Evolutionary conservation across 2,329 filamentous ascomycete species (phyloP), one percentile per base, ranked within the genome.

Genomic region (Sodiomyces alkalinus): DNA sequence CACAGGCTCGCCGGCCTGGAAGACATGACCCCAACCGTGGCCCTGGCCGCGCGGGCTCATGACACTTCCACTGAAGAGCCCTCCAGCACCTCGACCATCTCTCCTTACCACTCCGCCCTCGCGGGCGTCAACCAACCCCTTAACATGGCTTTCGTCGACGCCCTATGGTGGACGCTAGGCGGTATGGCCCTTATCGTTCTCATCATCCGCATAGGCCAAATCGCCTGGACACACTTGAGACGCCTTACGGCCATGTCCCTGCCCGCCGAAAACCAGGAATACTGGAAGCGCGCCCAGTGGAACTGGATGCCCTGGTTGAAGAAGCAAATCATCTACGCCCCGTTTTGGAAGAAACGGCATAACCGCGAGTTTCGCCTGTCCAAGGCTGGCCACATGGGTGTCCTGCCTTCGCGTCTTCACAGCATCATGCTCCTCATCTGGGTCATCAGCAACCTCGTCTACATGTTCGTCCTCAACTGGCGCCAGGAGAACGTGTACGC

Each of bases 331-430:
- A 55, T 68, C 26, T 72, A 78, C 40, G 72, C 74, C 2, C 74
- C 74, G 3, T 51, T 80, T 15, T 65, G 64, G 52, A 65, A 55
- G 10, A 77, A 76, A 44, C 65, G 74, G 26, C 74, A 79, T 51
- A 78, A 77, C 53, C 60, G 70, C 41, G 74, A 79, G 48, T 63
- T 79, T 41, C 61, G 62, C 42, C 51, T 78, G 28, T 75, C 69
- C 29, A 57, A 60, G 7, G 71, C 68, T 32, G 41, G 72, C 36
- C 72, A 70, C 44, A 53, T 68, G 30, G 64, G 74, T 36, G 77
- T 73, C 1, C 52, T 80, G 11, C 74, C 74, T 0, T 76, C 74
- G 2, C 62, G 75, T 31, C 58, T 79, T 23, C 73, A 80, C 43
- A 56, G 54, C 28, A 46, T 74, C 28, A 51, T 79, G 12, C 58